phyloP scores from a whole-genome alignment of 2,329 filamentous ascomycete species.

The Mycosphaerella arachidis region DNA sequence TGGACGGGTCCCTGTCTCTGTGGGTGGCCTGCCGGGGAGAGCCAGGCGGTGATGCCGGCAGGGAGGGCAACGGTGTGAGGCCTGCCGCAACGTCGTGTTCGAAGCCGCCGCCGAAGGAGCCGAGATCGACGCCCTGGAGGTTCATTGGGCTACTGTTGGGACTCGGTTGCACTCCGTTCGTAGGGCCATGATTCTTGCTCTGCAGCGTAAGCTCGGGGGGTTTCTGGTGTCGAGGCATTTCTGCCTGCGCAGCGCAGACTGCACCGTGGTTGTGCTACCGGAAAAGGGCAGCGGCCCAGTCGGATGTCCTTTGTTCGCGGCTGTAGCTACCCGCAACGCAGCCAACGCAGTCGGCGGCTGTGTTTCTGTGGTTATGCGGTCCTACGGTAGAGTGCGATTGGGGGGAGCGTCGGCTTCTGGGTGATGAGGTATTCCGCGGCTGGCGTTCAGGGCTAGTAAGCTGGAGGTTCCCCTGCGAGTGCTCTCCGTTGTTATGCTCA shows the following conservation, averaged over 20 bases:
- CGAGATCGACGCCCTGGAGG: constrained; percentile 34
- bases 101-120: constrained; percentile 34
- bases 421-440: not conserved
- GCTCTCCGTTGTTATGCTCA: not conserved
- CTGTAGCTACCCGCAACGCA: not conserved
- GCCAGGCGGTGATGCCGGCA: constrained; percentile 28
- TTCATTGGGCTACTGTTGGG: constrained; percentile 33
- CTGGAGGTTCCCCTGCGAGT: not conserved
- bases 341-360: not conserved
- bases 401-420: not conserved
- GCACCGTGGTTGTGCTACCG: constrained; percentile 16
- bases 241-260: constrained; percentile 22
- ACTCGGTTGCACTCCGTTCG: constrained; percentile 14
- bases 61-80: constrained; percentile 21
- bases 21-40: constrained; percentile 24
- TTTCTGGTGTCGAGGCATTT: constrained; percentile 31
- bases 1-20: constrained; percentile 24
- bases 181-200: constrained; percentile 13
- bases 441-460: not conserved
- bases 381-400: not conserved
- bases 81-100: constrained; percentile 24
- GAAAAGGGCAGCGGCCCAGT: constrained; percentile 19
- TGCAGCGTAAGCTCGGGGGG: constrained; percentile 30
- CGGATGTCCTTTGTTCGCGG: constrained; percentile 10
- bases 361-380: not conserved